Evolutionary conservation across 2,329 filamentous ascomycete species (phyloP).

Genomic region (Arthrobotrys entomopaga): DNA sequence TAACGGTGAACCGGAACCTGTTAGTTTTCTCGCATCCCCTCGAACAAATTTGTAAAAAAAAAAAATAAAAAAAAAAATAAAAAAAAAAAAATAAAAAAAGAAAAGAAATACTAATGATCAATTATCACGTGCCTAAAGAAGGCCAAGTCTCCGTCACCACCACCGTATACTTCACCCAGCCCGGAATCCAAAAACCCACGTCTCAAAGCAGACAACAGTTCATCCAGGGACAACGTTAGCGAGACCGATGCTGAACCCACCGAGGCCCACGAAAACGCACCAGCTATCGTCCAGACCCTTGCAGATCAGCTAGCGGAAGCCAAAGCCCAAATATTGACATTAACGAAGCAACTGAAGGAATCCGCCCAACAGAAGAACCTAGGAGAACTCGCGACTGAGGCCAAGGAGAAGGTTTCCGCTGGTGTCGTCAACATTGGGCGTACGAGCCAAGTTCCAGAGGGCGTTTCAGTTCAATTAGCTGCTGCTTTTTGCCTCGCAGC

Average conservation of each 20-base stretch:
- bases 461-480: slow-evolving; percentile 86
- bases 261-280: slow-evolving; percentile 60
- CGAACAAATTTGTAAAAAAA: slow-evolving; percentile 1
- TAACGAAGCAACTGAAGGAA: slow-evolving; percentile 73
- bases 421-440: slow-evolving; percentile 65
- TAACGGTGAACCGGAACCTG: slow-evolving; percentile 56
- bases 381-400: slow-evolving; percentile 66
- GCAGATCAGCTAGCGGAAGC: slow-evolving; percentile 79
- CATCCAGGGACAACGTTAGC: slow-evolving; percentile 57
- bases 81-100: no score
- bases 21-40: slow-evolving; percentile 18
- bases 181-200: slow-evolving; percentile 54
- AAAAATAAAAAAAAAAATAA: no score
- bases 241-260: slow-evolving; percentile 59
- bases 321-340: slow-evolving; percentile 75
- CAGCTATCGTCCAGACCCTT: slow-evolving; percentile 70
- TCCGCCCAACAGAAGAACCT: slow-evolving; percentile 82
- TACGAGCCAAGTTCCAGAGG: slow-evolving; percentile 71
- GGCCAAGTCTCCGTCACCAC: slow-evolving; percentile 55
- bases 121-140: slow-evolving; percentile 8
- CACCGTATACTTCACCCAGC: slow-evolving; percentile 57
- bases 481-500: slow-evolving; percentile 85
- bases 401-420: slow-evolving; percentile 66
- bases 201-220: slow-evolving; percentile 59
- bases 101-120: slow-evolving; percentile 1